Conservation (phyloP, 2,329 filamentous ascomycete genomes). For the Trichoderma arundinaceum region DNA sequence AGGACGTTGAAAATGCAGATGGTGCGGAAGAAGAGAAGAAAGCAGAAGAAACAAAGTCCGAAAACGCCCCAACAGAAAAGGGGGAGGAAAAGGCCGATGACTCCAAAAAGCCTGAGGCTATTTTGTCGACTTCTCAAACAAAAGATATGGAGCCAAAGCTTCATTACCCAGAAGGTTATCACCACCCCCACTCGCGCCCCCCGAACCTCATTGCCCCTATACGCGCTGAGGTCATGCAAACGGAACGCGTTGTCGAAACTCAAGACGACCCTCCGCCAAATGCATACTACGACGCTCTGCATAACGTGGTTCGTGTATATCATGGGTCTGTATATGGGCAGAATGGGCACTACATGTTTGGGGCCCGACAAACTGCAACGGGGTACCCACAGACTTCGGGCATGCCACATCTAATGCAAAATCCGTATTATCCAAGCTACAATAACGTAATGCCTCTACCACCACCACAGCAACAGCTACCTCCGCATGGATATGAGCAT, state of each 20-base stretch:
- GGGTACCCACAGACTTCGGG: slow-evolving; percentile 48
- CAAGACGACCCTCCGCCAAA: slow-evolving; percentile 62
- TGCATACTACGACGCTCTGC: slow-evolving; percentile 61
- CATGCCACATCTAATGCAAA: slow-evolving; percentile 51
- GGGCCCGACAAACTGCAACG: slow-evolving; percentile 47
- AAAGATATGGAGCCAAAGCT: neutral
- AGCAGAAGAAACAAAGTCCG: neutral
- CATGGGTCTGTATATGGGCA: slow-evolving; percentile 62
- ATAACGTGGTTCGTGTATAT: slow-evolving; percentile 61
- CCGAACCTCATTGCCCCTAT: slow-evolving; percentile 56
- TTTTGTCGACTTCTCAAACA: neutral
- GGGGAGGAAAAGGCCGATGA: slow-evolving; percentile 5
- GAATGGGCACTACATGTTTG: slow-evolving; percentile 52
- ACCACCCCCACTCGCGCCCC: slow-evolving; percentile 43
- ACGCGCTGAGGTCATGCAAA: slow-evolving; percentile 56
- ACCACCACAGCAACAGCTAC: neutral
- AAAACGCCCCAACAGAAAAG: neutral
- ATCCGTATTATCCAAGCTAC: slow-evolving; percentile 52
- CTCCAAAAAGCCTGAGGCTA: slow-evolving; percentile 3
- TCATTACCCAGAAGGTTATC: slow-evolving; percentile 40
- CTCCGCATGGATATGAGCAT: slow-evolving; percentile 36
- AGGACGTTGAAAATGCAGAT: slow-evolving; percentile 23
- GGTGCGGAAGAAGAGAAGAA: slow-evolving; percentile 14
- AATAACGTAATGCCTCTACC: slow-evolving; percentile 35
- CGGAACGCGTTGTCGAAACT: slow-evolving; percentile 61